These are phyloP conservation scores for Talaromyces sp. DNA, from an alignment of 2,329 filamentous ascomycete genomes.

Conservation along the genomic window DNA sequence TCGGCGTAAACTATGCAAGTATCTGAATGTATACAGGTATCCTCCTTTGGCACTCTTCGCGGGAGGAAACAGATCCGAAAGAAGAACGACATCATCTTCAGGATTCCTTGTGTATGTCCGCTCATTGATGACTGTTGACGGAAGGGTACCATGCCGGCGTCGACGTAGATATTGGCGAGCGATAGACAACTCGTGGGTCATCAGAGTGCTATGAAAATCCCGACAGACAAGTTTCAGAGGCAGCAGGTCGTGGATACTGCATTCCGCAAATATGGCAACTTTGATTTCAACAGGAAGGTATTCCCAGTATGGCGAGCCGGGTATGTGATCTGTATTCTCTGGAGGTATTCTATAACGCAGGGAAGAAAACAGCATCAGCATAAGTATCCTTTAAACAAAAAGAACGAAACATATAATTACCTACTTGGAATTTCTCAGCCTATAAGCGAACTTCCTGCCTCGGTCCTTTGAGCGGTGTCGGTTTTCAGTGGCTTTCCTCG, in stretches of 20 bases:
- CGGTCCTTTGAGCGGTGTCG: constrained; percentile 26
- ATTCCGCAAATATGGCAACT: constrained; percentile 37
- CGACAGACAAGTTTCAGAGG: constrained; percentile 35
- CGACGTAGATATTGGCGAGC: constrained; percentile 38
- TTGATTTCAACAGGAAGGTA: constrained; percentile 37
- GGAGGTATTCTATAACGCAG: not conserved
- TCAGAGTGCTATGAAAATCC: constrained; percentile 32
- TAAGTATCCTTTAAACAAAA: not conserved
- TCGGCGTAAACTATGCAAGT: constrained; percentile 31
- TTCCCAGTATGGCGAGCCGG: constrained; percentile 26
- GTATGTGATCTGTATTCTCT: not conserved
- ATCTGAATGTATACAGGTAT: constrained; percentile 37
- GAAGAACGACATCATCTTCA: constrained; percentile 38
- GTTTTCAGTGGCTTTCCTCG: constrained; percentile 26
- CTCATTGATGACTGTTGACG: constrained; percentile 31
- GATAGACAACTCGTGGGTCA: constrained; percentile 34
- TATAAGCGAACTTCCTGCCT: constrained; percentile 23
- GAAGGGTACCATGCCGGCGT: constrained; percentile 38
- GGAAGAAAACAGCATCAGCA: not conserved
- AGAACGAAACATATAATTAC: not conserved
- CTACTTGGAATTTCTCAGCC: constrained; percentile 19
- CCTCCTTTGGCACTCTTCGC: constrained; percentile 30
- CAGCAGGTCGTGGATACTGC: constrained; percentile 32
- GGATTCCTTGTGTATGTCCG: constrained; percentile 36
- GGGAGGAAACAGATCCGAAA: constrained; percentile 40